Base-by-base conservation (phyloP, 2,329 filamentous ascomycete species). In the Blastomyces parvus region DNA sequence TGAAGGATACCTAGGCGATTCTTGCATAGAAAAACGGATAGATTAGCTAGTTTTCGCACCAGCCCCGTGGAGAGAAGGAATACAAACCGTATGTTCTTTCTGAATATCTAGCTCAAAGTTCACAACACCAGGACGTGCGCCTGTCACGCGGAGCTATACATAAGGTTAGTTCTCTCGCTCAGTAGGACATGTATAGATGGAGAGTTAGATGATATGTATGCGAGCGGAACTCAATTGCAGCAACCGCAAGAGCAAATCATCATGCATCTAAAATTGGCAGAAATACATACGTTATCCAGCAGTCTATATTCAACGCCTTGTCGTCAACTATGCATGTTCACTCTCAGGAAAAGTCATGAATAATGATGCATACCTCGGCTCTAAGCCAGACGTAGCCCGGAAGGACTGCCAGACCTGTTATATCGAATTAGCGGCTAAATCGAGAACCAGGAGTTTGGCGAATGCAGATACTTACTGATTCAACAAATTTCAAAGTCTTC, bases 371-470 rank as follows among this genome's bases (percentile, higher is more conserved):
- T 80, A 96, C 92, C 89, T 89, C 74, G 91, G 91, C 75, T 97
- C 93, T 25, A 97, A 79, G 7, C 92, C 92, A 5, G 91, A 96
- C 67, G 90, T 89, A 68, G 84, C 84, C 79, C 89, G 85, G 76
- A 97, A 97, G 1, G 90, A 92, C 74, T 89, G 88, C 80, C 91
- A 84, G 57, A 95, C 90, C 90, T 94, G 64, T 19, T 14, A 64
- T 48, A 59, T 61, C 61, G 25, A 59, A 61, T 66, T 65, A 65
- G 46, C n/a, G 22, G 46, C 6, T 58, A 27, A 27, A 53, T 13
- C 6, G 30, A 13, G 77, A 40, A 64, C 50, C 63, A 65, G 50
- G 62, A 64, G 11, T 38, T 60, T 40, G 0, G 30, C 55, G 57
- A 61, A 2, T 53, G 9, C 52, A 17, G 13, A 27, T 4, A 73